Conservation (phyloP, 495 filamentous ascomycete species). For the Cladorrhinum samala region DNA sequence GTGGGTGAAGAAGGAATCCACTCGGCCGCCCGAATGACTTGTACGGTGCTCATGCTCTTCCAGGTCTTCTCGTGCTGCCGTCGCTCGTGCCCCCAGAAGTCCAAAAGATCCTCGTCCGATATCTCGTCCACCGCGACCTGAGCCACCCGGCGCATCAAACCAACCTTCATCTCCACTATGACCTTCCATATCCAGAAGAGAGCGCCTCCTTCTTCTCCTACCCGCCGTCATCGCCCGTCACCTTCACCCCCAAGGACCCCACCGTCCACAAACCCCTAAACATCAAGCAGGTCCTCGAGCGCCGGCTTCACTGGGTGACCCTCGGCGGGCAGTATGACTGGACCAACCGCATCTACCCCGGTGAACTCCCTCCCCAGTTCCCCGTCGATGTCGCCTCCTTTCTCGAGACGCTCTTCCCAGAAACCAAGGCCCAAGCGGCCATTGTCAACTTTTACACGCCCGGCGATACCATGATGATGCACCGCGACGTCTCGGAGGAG, state of each 20-base stretch:
- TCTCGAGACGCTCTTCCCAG: slow-evolving; percentile 59
- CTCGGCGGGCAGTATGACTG: slow-evolving; percentile 93
- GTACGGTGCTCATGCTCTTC: background rate
- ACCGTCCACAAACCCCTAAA: slow-evolving; percentile 61
- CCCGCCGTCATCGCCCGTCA: slow-evolving; percentile 24
- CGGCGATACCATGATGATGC: slow-evolving; percentile 78
- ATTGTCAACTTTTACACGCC: slow-evolving; percentile 89
- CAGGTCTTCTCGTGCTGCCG: slow-evolving; percentile 72
- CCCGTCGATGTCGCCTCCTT: slow-evolving; percentile 64
- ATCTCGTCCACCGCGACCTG: slow-evolving; percentile 74
- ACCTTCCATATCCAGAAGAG: slow-evolving; percentile 58
- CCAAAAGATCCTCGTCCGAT: slow-evolving; percentile 61
- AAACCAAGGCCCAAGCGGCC: slow-evolving; percentile 72
- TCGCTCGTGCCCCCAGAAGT: slow-evolving; percentile 59
- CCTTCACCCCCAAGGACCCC: slow-evolving; percentile 62
- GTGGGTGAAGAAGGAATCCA: slow-evolving; percentile 14
- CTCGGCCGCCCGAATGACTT: background rate
- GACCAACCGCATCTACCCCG: slow-evolving; percentile 76
- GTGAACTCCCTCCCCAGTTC: slow-evolving; percentile 59
- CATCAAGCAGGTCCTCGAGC: slow-evolving; percentile 58
- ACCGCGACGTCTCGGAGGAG: slow-evolving; percentile 85
- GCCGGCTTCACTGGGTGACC: slow-evolving; percentile 86
- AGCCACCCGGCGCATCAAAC: slow-evolving; percentile 69
- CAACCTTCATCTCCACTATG: slow-evolving; percentile 79
- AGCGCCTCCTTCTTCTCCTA: slow-evolving; percentile 43